A percentile compares a stretch with the other conserved stretches of the same genome.
Evolutionary conservation across 108 stramenopile genomes (phyloP).

Genomic region (Mediolabrus comicus): DNA sequence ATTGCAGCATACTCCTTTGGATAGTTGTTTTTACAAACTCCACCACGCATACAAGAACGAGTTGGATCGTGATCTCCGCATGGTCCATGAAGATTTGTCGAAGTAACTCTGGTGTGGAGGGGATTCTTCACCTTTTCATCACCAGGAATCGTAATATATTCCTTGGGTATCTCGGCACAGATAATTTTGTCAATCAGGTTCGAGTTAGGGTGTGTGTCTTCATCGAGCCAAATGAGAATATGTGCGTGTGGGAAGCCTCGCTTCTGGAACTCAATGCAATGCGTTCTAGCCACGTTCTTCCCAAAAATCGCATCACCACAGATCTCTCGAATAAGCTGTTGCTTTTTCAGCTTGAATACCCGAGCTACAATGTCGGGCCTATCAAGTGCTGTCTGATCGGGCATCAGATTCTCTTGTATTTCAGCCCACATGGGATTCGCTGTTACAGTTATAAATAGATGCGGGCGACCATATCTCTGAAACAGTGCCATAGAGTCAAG

Average conservation of each 20-base stretch:
- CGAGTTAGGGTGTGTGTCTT: background rate
- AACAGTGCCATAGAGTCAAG: background rate
- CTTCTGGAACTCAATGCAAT: constrained; percentile 3
- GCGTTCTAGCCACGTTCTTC: background rate
- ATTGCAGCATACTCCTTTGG: background rate
- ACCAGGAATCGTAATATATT: too few relatives aligned
- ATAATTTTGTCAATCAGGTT: constrained; percentile 8
- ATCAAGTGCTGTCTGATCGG: constrained; percentile 18
- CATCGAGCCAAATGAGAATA: constrained; percentile 9
- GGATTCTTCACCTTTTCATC: too few relatives aligned
- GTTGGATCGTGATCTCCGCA: background rate
- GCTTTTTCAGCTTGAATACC: constrained; percentile 7
- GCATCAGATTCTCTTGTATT: constrained; percentile 5
- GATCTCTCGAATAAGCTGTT: background rate
- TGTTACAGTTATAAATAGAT: constrained; percentile 28
- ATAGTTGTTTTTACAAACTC: background rate
- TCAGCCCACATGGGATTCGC: constrained; percentile 21
- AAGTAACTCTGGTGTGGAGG: background rate
- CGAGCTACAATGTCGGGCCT: constrained; percentile 22
- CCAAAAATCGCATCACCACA: background rate
- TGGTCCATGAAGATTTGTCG: constrained; percentile 7
- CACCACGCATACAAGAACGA: background rate
- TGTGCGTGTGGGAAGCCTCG: constrained; percentile 7
- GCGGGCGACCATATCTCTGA: constrained; percentile 11
- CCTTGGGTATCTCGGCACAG: constrained; percentile 31